phyloP scores from a whole-genome alignment of 768 basidiomycete genomes.

The Boletus sp. region DNA sequence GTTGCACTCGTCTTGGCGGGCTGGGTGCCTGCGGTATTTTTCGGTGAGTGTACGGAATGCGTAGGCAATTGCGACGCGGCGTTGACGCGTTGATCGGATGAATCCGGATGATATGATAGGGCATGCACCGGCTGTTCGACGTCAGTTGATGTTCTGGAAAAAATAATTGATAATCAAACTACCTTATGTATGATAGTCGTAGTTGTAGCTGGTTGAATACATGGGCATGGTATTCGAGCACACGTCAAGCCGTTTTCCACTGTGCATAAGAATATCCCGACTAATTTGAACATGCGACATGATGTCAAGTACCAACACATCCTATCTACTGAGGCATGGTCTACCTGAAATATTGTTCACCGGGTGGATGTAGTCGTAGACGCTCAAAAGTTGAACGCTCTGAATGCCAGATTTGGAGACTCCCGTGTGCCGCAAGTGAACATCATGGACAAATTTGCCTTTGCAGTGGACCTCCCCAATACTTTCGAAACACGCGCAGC shows the following conservation, averaged over 20 bases:
- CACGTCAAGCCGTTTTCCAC: too few species aligned
- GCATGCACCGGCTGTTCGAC: slow-evolving; percentile 38
- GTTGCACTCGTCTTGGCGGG: slow-evolving; percentile 54
- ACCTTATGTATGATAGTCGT: neutral
- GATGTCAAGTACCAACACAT: too few species aligned
- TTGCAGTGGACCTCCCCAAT: slow-evolving; percentile 14
- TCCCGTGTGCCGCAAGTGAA: neutral
- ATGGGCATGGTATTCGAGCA: too few species aligned
- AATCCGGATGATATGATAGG: slow-evolving; percentile 21
- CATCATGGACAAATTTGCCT: neutral
- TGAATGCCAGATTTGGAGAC: neutral
- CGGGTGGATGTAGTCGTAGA: too few species aligned
- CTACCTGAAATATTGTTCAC: too few species aligned
- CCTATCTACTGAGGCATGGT: too few species aligned
- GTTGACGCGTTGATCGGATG: neutral
- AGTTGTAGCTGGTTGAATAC: neutral
- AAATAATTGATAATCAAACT: neutral
- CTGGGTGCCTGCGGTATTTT: slow-evolving; percentile 57
- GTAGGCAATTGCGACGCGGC: neutral
- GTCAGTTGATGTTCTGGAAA: slow-evolving; percentile 37
- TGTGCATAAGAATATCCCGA: too few species aligned
- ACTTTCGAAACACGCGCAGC: slow-evolving; percentile 6
- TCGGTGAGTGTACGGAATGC: slow-evolving; percentile 37
- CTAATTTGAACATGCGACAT: too few species aligned
- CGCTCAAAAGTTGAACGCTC: neutral